Base-by-base conservation (phyloP, 331 rosid genomes). In the Stylosanthes scabra region DNA sequence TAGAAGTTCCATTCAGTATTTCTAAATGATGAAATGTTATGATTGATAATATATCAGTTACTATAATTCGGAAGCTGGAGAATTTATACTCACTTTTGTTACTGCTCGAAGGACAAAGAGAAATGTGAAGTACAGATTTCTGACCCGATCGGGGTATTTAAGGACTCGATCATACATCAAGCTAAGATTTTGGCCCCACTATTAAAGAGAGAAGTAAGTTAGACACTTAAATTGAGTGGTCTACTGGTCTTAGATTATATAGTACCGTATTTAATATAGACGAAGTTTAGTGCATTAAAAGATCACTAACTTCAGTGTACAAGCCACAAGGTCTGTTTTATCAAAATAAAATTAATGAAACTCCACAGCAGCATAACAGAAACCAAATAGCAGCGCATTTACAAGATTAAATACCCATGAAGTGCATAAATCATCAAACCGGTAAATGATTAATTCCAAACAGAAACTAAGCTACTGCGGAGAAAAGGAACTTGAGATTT, bases 51-150 rank as follows among this genome's bases (percentile, higher is more conserved):
- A 45, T 56, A 4, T 49, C 31, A 10, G 39, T 51, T 46, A 13
- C 8, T 16, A n/a, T 77, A 42, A 77, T 9, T 45, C 62, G 41
- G 71, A 47, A 47, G 40, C 42, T 14, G 57, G 66, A 58, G 10
- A 76, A 47, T 69, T 70, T 15, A 56, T 29, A 80, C 93, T 82
- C 78, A 95, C 99, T 85, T 95, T 95, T 57, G 97, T 90, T 71
- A 88, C 97, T 49, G 97, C 97, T 83, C 99, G 93, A 70, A 95
- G 92, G 69, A 95, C 96, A 42, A 95, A 95, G 83, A 95, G 99
- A 77, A 75, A 88, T 7, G 96, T 90, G 92, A 95, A 95, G 86
- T 95, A 95, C 92, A 95, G 71, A 75, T 95, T 95, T 68, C 89
- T 75, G 71, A 91, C 97, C 59, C 97, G 99, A 66, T 95, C 97